Percentiles rank a stretch among this genome's conserved stretches.
phyloP scores from a whole-genome alignment of 495 filamentous ascomycete genomes.

The Xylaria scruposa region DNA sequence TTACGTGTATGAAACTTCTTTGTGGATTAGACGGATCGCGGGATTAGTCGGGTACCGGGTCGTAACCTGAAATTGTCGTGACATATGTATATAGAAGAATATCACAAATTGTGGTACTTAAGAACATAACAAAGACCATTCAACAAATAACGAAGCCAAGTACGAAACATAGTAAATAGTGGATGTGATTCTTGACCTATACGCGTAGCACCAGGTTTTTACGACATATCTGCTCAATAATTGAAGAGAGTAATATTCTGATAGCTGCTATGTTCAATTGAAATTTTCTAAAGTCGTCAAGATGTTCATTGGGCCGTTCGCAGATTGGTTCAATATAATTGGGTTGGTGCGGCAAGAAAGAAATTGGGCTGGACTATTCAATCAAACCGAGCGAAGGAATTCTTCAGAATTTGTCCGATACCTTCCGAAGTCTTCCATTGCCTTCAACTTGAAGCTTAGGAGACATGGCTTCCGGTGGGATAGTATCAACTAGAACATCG shows the following conservation, averaged over 20 bases:
- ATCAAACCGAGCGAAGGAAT: not conserved
- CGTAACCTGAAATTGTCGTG: not conserved
- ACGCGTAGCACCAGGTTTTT: not conserved
- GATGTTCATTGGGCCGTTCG: not conserved
- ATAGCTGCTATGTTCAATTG: not conserved
- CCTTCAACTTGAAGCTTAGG: not conserved
- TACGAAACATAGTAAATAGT: too few relatives aligned
- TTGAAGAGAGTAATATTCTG: not conserved
- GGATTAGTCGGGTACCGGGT: not conserved
- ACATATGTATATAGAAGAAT: not conserved
- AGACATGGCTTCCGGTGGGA: not conserved
- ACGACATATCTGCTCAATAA: not conserved
- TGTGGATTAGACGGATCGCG: slow-evolving; percentile 13
- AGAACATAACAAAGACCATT: not conserved
- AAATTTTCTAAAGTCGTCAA: not conserved
- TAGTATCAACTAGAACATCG: not conserved
- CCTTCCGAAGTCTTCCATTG: not conserved
- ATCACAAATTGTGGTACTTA: not conserved
- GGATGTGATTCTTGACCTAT: not conserved
- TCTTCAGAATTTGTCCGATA: too few relatives aligned
- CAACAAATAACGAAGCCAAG: not conserved
- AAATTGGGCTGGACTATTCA: not conserved
- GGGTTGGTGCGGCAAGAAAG: not conserved
- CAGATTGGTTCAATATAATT: not conserved
- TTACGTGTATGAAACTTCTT: slow-evolving; percentile 7